Evolutionary conservation across 768 basidiomycete species (phyloP).

Genomic region (Calocybe cyanea): DNA sequence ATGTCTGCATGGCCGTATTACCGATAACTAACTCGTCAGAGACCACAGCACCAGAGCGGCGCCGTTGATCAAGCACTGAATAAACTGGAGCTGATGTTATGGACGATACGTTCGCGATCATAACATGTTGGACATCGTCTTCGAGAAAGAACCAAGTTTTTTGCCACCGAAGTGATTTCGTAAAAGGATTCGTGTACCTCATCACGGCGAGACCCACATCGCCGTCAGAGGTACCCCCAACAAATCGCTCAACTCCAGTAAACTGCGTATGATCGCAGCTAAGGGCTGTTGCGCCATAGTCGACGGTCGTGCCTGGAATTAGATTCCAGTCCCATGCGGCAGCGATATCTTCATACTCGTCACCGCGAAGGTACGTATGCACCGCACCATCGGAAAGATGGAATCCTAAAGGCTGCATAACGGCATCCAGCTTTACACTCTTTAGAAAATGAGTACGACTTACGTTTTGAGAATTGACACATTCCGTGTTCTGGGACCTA

Average conservation of each 20-base stretch:
- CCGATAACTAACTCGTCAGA: constrained; percentile 30
- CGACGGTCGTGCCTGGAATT: constrained; percentile 67
- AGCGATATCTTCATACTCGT: constrained; percentile 71
- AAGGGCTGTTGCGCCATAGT: constrained; percentile 55
- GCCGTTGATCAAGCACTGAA: constrained; percentile 67
- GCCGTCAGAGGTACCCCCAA: constrained; percentile 64
- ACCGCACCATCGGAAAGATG: constrained; percentile 65
- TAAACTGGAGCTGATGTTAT: constrained; percentile 44
- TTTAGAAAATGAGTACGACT: constrained; percentile 8
- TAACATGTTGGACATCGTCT: constrained; percentile 59
- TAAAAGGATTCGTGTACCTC: constrained; percentile 65
- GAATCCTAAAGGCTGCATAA: constrained; percentile 53
- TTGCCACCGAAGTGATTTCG: constrained; percentile 51
- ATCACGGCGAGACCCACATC: constrained; percentile 54
- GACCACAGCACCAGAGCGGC: constrained; percentile 36
- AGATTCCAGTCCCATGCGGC: constrained; percentile 78
- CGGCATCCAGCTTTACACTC: not conserved
- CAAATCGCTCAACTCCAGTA: constrained; percentile 51
- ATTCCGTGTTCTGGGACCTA: constrained; percentile 60
- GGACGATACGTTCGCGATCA: constrained; percentile 49
- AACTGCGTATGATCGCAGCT: constrained; percentile 38
- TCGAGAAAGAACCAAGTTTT: constrained; percentile 75
- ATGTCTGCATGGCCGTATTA: constrained; percentile 24
- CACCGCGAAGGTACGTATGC: constrained; percentile 60
- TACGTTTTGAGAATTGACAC: constrained; percentile 61